phyloP scores from a whole-genome alignment of 768 basidiomycete genomes.

The Botryobasidium botryosum region DNA sequence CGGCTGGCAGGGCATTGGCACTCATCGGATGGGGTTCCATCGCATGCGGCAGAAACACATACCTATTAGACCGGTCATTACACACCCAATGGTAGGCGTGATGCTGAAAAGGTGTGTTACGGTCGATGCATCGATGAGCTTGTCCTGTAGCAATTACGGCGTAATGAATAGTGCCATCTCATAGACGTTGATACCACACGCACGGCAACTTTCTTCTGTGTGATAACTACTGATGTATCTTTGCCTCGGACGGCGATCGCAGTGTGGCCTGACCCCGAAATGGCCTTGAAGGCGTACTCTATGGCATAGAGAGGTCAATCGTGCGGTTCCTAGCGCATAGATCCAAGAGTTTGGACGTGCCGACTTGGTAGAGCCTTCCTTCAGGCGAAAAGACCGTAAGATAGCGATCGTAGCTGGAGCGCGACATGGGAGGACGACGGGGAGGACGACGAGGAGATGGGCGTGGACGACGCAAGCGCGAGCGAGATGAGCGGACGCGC shows the following conservation, averaged over 20 bases:
- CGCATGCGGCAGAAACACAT: slow-evolving; percentile 16
- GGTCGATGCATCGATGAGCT: slow-evolving; percentile 85
- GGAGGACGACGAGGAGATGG: no score
- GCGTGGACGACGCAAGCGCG: no score
- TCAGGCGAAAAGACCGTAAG: slow-evolving; percentile 96
- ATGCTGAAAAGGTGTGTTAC: slow-evolving; percentile 93
- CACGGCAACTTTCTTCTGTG: slow-evolving; percentile 96
- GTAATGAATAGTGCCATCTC: neutral
- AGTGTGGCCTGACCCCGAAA: slow-evolving; percentile 91
- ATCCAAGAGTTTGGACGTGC: slow-evolving; percentile 29
- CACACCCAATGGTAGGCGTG: slow-evolving; percentile 91
- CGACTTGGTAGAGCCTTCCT: slow-evolving; percentile 97
- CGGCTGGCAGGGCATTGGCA: slow-evolving; percentile 35
- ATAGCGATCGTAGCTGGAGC: slow-evolving; percentile 91
- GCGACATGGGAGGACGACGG: no score
- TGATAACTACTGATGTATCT: slow-evolving; percentile 90
- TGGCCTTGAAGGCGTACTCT: slow-evolving; percentile 99
- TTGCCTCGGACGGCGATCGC: slow-evolving; percentile 84
- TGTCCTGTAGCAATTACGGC: slow-evolving; percentile 46
- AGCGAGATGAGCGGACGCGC: slow-evolving; percentile 13
- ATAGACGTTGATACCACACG: slow-evolving; percentile 19
- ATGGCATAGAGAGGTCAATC: neutral
- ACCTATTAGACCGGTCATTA: slow-evolving; percentile 97
- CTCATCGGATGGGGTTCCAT: neutral
- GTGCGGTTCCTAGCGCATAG: no score